These are phyloP conservation scores for Penicillium robsamsonii DNA, from an alignment of 495 filamentous ascomycete genomes.

Conservation along the genomic window DNA sequence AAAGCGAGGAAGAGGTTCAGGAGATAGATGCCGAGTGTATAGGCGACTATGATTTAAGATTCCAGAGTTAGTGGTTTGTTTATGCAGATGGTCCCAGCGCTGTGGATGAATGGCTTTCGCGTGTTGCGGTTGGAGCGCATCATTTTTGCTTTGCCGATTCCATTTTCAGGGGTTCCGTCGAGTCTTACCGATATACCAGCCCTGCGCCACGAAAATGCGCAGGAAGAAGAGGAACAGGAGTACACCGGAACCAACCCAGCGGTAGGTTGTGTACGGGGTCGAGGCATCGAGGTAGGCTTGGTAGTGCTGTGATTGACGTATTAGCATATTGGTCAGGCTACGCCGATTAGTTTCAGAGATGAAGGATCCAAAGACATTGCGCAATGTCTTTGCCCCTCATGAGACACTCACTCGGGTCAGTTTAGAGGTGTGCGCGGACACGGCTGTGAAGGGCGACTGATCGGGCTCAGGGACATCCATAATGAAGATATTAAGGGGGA, in stretches of 20 bases:
- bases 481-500: conserved; percentile 21
- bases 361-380: conserved; percentile 12
- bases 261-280: conserved; percentile 80
- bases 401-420: conserved; percentile 59
- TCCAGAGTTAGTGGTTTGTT: conserved; percentile 13
- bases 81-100: background rate
- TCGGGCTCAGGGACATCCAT: conserved; percentile 83
- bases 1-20: conserved; percentile 99
- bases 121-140: background rate
- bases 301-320: conserved; percentile 63
- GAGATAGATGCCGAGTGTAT: conserved; percentile 97
- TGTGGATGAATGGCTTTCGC: background rate
- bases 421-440: conserved; percentile 78
- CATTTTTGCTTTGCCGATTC: background rate
- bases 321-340: conserved; percentile 14
- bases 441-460: conserved; percentile 77
- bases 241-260: conserved; percentile 79
- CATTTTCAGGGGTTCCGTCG: background rate
- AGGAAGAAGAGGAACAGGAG: conserved; percentile 79
- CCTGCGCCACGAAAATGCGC: conserved; percentile 85
- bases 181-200: conserved; percentile 93
- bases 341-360: background rate
- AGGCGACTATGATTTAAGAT: conserved; percentile 64
- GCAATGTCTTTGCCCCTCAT: conserved; percentile 18
- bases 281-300: conserved; percentile 92